These are phyloP conservation scores for Camellia japonica DNA, from an alignment of 148 eudicot genomes.

Conservation along the genomic window DNA sequence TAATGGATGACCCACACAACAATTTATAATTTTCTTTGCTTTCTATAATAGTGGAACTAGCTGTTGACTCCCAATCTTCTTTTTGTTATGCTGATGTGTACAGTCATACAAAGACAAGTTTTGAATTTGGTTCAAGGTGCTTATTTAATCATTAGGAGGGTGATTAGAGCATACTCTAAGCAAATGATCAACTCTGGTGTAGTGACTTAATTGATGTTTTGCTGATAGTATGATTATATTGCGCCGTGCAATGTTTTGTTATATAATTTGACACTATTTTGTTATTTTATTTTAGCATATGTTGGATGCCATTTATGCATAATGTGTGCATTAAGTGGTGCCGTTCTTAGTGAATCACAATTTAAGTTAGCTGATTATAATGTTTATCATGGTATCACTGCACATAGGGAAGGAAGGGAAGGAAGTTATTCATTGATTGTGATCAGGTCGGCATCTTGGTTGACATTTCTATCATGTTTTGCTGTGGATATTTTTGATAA, in stretches of 20 bases:
- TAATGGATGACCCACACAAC: no score
- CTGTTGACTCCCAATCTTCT: no score
- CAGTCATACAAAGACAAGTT: no score
- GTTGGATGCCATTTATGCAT: not conserved
- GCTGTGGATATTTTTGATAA: constrained; percentile 22
- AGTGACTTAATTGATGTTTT: not conserved
- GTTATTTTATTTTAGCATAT: not conserved
- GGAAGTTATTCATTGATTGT: constrained; percentile 8
- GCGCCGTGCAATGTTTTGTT: no score
- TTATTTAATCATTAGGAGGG: no score
- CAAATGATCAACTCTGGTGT: not conserved
- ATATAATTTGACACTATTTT: not conserved
- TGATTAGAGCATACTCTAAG: no score
- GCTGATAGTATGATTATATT: no score
- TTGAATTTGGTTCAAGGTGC: not conserved
- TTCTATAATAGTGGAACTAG: no score
- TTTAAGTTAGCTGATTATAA: constrained; percentile 5
- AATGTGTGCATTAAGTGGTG: not conserved
- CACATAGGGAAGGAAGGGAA: not conserved
- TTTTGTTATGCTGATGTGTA: no score
- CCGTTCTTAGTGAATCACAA: not conserved
- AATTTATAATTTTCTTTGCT: no score
- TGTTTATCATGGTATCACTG: not conserved
- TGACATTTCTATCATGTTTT: constrained; percentile 13
- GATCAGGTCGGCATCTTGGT: not conserved